Percentiles rank a stretch among this genome's conserved stretches.
Conservation (phyloP, 2,329 filamentous ascomycete genomes). For the Colletotrichum endophyticum region DNA sequence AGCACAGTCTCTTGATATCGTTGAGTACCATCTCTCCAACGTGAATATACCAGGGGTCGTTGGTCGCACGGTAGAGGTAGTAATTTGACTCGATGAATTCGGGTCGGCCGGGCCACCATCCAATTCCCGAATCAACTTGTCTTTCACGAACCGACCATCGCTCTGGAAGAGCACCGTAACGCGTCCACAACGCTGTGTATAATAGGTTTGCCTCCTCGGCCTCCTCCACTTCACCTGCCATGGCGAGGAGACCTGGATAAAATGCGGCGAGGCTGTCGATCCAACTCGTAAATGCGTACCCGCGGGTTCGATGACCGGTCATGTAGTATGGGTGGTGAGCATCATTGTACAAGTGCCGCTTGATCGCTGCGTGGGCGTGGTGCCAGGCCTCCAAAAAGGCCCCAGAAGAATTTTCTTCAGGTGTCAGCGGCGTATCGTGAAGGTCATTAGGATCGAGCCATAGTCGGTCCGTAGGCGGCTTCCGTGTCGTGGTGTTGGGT, state of each 20-base stretch:
- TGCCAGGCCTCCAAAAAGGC: constrained; percentile 85
- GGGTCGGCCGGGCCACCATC: constrained; percentile 94
- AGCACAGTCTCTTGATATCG: constrained; percentile 88
- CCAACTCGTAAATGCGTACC: constrained; percentile 89
- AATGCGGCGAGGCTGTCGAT: constrained; percentile 96
- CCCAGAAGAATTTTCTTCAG: constrained; percentile 73
- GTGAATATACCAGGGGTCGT: constrained; percentile 95
- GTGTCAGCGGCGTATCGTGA: constrained; percentile 59
- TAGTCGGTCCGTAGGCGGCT: constrained; percentile 32
- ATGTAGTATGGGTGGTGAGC: constrained; percentile 91
- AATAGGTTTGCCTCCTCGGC: constrained; percentile 89
- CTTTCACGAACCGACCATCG: constrained; percentile 88
- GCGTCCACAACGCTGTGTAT: constrained; percentile 92
- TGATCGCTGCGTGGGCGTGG: constrained; percentile 84
- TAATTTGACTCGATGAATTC: constrained; percentile 98
- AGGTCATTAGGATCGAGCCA: constrained; percentile 70
- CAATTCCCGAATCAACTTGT: constrained; percentile 82
- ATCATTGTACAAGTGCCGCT: constrained; percentile 86
- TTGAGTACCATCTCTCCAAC: constrained; percentile 93
- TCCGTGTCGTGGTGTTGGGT: constrained; percentile 55
- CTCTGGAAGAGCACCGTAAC: constrained; percentile 92
- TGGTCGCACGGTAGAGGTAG: constrained; percentile 91
- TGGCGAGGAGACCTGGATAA: constrained; percentile 85
- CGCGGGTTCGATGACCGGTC: constrained; percentile 86
- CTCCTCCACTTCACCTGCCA: constrained; percentile 90